These are phyloP conservation scores for Mortierella claussenii DNA, from an alignment of 192 early-diverging fungal species.

Conservation along the genomic window DNA sequence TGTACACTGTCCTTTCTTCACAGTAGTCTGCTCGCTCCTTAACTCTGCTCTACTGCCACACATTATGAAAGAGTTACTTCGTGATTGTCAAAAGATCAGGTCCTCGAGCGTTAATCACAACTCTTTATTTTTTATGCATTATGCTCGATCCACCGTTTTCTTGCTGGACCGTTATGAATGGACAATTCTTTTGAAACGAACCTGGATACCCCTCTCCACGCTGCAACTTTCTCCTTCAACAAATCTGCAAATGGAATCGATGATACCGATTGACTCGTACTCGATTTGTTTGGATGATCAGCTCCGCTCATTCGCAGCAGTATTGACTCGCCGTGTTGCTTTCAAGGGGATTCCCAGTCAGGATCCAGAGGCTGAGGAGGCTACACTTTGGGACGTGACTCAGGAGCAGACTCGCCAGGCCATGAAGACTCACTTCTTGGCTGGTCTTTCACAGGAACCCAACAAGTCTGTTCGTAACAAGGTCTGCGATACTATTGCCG, in stretches of 20 bases:
- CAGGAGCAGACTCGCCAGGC: conserved; percentile 69
- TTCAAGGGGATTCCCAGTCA: conserved; percentile 61
- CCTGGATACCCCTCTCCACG: no score
- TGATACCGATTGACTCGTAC: no score
- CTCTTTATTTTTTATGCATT: conserved; percentile 7
- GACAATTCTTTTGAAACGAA: conserved; percentile 10
- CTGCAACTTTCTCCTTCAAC: no score
- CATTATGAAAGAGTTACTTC: no score
- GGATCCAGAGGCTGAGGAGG: conserved; percentile 51
- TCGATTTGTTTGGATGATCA: no score
- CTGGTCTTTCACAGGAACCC: conserved; percentile 80
- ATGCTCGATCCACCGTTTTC: no score
- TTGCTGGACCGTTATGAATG: not conserved
- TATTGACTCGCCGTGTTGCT: conserved; percentile 66
- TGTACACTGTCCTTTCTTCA: not conserved
- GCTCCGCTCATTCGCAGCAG: conserved; percentile 65
- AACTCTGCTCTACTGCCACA: no score
- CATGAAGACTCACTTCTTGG: conserved; percentile 82
- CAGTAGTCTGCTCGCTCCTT: no score
- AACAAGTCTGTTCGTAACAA: conserved; percentile 85
- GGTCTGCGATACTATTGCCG: conserved; percentile 93
- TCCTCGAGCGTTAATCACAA: no score
- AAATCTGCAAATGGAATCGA: conserved; percentile 11
- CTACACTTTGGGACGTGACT: conserved; percentile 76
- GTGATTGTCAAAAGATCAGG: no score